A percentile compares a stretch with the other conserved stretches of the same genome.
These are phyloP conservation scores for Shiraia bambusicola DNA, from an alignment of 2,329 filamentous ascomycete species.

Conservation along the genomic window DNA sequence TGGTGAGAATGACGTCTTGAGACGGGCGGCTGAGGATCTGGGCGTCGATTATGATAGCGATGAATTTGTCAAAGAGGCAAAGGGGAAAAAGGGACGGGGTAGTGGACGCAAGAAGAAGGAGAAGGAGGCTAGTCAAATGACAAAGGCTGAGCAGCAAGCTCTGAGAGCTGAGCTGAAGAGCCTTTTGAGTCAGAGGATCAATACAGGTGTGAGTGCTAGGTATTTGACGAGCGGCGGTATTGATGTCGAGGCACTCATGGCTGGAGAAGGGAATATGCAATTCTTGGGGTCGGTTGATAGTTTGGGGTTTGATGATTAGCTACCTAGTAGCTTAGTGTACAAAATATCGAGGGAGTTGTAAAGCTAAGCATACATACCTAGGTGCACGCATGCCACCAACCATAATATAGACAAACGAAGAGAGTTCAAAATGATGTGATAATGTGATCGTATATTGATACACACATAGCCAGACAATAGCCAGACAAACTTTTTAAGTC, in stretches of 20 bases:
- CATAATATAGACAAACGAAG: no score
- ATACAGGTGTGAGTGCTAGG: slow-evolving; percentile 81
- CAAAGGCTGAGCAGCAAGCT: slow-evolving; percentile 71
- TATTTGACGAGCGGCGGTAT: slow-evolving; percentile 84
- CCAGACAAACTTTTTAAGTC: no score
- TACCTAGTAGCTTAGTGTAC: no score
- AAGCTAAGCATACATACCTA: no score
- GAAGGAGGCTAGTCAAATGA: slow-evolving; percentile 65
- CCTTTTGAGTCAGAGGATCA: slow-evolving; percentile 72
- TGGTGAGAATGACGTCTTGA: slow-evolving; percentile 82
- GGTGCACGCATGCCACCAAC: no score
- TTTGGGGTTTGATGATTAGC: slow-evolving; percentile 43
- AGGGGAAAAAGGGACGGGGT: slow-evolving; percentile 63
- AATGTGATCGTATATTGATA: no score
- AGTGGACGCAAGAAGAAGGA: slow-evolving; percentile 74
- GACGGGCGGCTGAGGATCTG: slow-evolving; percentile 82
- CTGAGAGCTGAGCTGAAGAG: slow-evolving; percentile 72
- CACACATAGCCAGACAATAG: no score
- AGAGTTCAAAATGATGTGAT: no score
- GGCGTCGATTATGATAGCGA: slow-evolving; percentile 93
- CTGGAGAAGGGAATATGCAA: slow-evolving; percentile 59
- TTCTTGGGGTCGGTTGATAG: slow-evolving; percentile 62
- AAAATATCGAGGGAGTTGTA: no score
- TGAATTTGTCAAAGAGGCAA: slow-evolving; percentile 66
- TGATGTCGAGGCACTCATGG: slow-evolving; percentile 73